phyloP scores from a whole-genome alignment of 2,329 filamentous ascomycete species.

The Macrophomina phaseolina region DNA sequence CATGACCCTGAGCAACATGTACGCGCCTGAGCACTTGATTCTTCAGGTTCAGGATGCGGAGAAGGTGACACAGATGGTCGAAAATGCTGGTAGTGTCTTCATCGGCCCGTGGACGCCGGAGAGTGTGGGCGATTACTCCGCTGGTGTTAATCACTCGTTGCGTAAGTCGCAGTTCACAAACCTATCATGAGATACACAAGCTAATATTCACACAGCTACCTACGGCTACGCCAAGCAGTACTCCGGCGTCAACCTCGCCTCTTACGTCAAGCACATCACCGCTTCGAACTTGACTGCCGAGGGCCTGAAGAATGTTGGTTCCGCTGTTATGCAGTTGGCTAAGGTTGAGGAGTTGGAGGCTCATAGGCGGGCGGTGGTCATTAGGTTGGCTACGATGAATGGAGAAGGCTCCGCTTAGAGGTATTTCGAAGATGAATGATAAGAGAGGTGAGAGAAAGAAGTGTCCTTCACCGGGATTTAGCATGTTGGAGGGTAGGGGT shows the following conservation, averaged over 20 bases:
- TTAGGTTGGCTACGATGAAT: slow-evolving; percentile 56
- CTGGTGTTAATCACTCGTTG: slow-evolving; percentile 95
- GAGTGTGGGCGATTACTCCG: slow-evolving; percentile 96
- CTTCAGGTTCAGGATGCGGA: slow-evolving; percentile 83
- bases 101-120: slow-evolving; percentile 96
- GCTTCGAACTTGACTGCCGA: slow-evolving; percentile 87
- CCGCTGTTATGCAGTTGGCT: slow-evolving; percentile 92
- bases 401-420: slow-evolving; percentile 5
- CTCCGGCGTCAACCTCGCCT: slow-evolving; percentile 93
- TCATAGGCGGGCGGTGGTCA: slow-evolving; percentile 76
- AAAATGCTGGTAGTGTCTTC: slow-evolving; percentile 96
- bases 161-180: slow-evolving; percentile 64
- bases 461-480: background rate
- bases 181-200: background rate
- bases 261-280: slow-evolving; percentile 98
- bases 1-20: slow-evolving; percentile 83
- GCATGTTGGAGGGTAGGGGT: background rate
- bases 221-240: slow-evolving; percentile 99
- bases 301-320: slow-evolving; percentile 82
- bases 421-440: too few species aligned
- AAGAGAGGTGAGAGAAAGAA: background rate
- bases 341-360: slow-evolving; percentile 95
- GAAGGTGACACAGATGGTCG: slow-evolving; percentile 74
- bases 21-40: slow-evolving; percentile 96
- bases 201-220: slow-evolving; percentile 66